phyloP scores from a whole-genome alignment of 2,329 filamentous ascomycete species.

The Pseudogymnoascus sp. region DNA sequence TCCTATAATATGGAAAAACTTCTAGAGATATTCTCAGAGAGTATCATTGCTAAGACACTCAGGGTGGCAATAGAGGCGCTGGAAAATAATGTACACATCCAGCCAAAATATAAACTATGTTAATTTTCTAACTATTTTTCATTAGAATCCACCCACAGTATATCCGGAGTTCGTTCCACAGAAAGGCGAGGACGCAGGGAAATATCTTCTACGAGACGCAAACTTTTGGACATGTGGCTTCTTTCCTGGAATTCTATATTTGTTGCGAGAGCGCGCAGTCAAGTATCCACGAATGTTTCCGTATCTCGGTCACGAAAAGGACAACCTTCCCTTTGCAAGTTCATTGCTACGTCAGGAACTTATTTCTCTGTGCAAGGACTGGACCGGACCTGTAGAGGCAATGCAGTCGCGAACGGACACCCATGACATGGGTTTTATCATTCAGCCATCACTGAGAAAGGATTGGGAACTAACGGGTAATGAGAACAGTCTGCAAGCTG shows the following conservation, averaged over 20 bases:
- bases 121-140: not conserved
- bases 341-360: slow-evolving; percentile 18
- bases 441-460: slow-evolving; percentile 41
- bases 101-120: not conserved
- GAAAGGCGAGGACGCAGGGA: slow-evolving; percentile 14
- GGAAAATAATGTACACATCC: slow-evolving; percentile 2
- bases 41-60: slow-evolving; percentile 19
- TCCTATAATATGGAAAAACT: not conserved
- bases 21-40: slow-evolving; percentile 19
- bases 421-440: slow-evolving; percentile 49
- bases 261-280: slow-evolving; percentile 29
- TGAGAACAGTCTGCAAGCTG: slow-evolving; percentile 31
- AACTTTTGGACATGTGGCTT: slow-evolving; percentile 35
- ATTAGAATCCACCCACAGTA: slow-evolving; percentile 16
- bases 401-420: slow-evolving; percentile 39
- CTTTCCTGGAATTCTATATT: slow-evolving; percentile 33
- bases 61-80: slow-evolving; percentile 17
- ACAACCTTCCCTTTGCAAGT: not conserved
- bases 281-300: slow-evolving; percentile 26
- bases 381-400: slow-evolving; percentile 32
- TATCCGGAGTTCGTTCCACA: slow-evolving; percentile 24
- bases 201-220: slow-evolving; percentile 18
- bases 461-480: slow-evolving; percentile 41
- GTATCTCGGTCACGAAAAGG: not conserved
- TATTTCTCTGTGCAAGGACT: slow-evolving; percentile 23